Base-by-base conservation (phyloP, 306 rosid species). In the Inga leiocalycina region DNA sequence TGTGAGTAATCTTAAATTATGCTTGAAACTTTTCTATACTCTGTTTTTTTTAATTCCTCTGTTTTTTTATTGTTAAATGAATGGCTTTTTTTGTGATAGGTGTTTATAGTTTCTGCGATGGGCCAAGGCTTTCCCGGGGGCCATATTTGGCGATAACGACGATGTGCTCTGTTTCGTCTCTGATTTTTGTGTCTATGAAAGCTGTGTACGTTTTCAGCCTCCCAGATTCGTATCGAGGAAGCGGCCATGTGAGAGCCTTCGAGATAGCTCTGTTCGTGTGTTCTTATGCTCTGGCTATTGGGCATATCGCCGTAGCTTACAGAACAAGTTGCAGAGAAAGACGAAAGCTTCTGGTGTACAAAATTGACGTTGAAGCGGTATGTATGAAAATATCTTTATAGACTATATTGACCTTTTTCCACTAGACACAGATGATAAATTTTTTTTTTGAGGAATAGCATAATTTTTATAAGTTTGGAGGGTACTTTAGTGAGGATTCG, bases 331-430 rank as follows among this genome's bases (percentile, higher is more conserved):
- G 97, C 89, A 88, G 88, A 85, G 97, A 92, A 71, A 85, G 97
- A 83, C 82, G 94, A 71, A 92, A 89, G 92, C 97, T 92, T 48
- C 59, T 88, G 81, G 89, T 92, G 54, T 92, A 89, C 91, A 92
- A 85, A 82, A 92, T 92, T 82, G 94, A 92, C 87, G 87, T 90
- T 35, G 97, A 92, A 88, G 91, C 97, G 84, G 97, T 92, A 75
- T 88, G 97, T 87, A 46, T 34, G 43, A 39, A 39, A 6, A 8
- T 39, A 49, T 49, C 79, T 65, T 44, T 51, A 45, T 24, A 61
- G 14, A 49, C 17, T 3, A 49, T 14, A 49, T 12, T 49, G 14
- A 14, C 19, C 19, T n/a, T 49, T 3, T 54, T 14, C 70, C 82
- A 35, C 52, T 81, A 2, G 0, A 15, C 8, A 16, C 9, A 34